Percentiles rank a stretch among this genome's conserved stretches.
Conservation (phyloP, 495 filamentous ascomycete genomes). For the Xylaria flabelliformis region DNA sequence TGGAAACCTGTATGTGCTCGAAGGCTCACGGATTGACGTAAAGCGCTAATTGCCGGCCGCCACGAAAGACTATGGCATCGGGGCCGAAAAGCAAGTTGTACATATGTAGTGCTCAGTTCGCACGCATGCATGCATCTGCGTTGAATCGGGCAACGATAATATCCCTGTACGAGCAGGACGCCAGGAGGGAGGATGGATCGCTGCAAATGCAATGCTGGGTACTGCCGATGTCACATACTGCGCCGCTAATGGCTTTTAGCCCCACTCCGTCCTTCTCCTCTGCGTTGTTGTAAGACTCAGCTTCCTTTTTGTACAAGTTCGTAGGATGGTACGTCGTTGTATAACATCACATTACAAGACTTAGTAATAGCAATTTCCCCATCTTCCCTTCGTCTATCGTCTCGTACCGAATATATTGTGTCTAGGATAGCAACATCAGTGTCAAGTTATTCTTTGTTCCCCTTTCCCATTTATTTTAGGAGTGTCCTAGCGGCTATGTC, state of each 20-base stretch:
- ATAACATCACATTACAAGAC: not conserved
- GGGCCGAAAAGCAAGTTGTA: too few species aligned
- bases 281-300: not conserved
- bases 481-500: not conserved
- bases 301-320: not conserved
- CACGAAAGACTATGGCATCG: too few species aligned
- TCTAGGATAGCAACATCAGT: not conserved
- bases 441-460: not conserved
- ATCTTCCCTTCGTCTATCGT: not conserved
- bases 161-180: not conserved
- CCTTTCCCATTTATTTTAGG: not conserved
- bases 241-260: not conserved
- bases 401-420: not conserved
- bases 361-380: not conserved
- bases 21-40: not conserved
- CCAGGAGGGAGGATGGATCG: not conserved
- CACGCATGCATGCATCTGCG: not conserved
- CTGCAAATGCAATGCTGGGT: not conserved
- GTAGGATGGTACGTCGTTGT: not conserved
- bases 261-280: not conserved
- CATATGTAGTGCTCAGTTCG: not conserved
- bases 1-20: not conserved
- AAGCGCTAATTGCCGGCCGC: not conserved
- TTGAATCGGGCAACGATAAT: not conserved
- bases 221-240: not conserved